Base-by-base conservation (phyloP, 2,329 filamentous ascomycete genomes). In the Alternaria alternata region DNA sequence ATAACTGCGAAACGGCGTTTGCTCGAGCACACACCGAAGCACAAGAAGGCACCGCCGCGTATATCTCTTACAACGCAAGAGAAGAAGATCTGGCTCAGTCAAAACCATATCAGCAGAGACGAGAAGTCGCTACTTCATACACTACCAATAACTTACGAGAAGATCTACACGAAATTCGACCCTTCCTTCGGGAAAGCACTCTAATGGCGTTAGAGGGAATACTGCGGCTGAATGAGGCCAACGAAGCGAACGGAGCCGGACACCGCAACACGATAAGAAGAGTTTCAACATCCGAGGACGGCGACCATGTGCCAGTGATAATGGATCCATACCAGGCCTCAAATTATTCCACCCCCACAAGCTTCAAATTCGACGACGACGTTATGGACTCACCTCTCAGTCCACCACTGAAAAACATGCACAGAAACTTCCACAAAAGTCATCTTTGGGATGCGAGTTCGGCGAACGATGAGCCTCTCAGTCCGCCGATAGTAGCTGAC, bases 1-100 rank as follows among this genome's bases (percentile, higher is more conserved):
- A 61, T 32, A 62, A 62, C 16, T 63, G 64, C 38, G 61, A 68
- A 3, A 56, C 56, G 24, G 57, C 58, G 7, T 69, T 68, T 20
- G 59, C 61, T 16, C 59, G 52, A 39, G 56, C 68, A 34, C 49
- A 64, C 38, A 61, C 60, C 5, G 51, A 54, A 42, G 54, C 53
- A 26, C 46, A 53, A 16, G 41, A 51, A 18, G 38, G 52, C 26
- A 54, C 48, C n/a, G 53, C 54, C 6, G 54, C 59, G 22, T 64
- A 61, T 55, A 59, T 59, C 30, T 32, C 46, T 51, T 34, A 55
- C 18, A 44, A 54, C 48, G 14, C 24, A 38, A 30, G 46, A 18
- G 42, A 47, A 26, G 28, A 60, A 34, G 56, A 63, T 11, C 39
- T 62, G n/a, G 39, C 56, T 14, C 47, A 62, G 39, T 36, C 42